Conservation (phyloP, 2,329 filamentous ascomycete genomes). For the Botrytis porri region DNA sequence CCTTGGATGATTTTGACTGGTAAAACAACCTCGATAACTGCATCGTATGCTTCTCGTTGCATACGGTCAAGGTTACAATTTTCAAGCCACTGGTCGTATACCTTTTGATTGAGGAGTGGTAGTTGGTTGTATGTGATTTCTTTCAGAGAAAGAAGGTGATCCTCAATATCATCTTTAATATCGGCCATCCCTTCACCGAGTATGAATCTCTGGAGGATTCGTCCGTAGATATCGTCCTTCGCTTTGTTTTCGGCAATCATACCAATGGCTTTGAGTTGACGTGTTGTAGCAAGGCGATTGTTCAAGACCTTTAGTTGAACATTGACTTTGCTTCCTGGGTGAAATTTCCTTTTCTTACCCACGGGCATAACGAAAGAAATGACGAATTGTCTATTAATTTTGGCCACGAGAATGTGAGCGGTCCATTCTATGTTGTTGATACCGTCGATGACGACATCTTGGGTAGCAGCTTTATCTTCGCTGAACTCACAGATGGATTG, state of each 20-base stretch:
- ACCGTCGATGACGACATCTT: not conserved
- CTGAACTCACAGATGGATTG: not conserved
- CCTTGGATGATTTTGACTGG: not conserved
- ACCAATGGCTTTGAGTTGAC: not conserved
- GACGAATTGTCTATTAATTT: not conserved
- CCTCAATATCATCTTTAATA: not conserved
- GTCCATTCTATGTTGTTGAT: not conserved
- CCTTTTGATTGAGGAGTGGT: not conserved
- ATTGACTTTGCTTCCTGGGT: not conserved
- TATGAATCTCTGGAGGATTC: not conserved
- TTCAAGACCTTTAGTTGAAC: not conserved
- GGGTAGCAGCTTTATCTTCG: not conserved
- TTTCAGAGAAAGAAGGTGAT: not conserved
- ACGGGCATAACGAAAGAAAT: not conserved
- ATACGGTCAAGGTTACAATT: not conserved
- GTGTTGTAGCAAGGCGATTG: not conserved
- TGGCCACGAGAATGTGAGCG: not conserved
- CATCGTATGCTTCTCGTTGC: not conserved
- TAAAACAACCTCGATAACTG: not conserved
- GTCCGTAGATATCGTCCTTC: not conserved
- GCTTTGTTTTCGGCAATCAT: not conserved
- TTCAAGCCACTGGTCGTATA: not conserved
- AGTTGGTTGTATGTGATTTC: not conserved
- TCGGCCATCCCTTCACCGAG: not conserved
- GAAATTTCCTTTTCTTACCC: not conserved